phyloP scores from a whole-genome alignment of 1,284 basidiomycete species.

The Austroboletus rostrupii region DNA sequence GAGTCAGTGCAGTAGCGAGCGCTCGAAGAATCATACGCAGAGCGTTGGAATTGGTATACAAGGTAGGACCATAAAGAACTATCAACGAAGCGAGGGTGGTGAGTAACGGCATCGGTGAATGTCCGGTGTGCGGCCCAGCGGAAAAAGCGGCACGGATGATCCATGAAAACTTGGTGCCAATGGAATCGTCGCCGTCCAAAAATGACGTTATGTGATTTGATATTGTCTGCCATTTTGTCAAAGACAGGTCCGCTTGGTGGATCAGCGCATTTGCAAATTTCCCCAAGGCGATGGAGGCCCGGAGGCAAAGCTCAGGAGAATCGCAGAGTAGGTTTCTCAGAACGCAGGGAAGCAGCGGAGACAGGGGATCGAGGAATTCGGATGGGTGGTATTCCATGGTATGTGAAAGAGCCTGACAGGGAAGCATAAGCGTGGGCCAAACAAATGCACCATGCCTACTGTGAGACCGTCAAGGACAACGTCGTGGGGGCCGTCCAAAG shows the following conservation, averaged over 20 bases:
- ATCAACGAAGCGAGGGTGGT: conserved; percentile 45
- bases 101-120: conserved; percentile 35
- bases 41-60: conserved; percentile 40
- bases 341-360: conserved; percentile 35
- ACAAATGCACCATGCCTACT: conserved; percentile 25
- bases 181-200: conserved; percentile 24
- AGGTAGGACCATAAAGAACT: conserved; percentile 40
- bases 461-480: conserved; percentile 39
- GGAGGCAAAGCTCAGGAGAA: conserved; percentile 32
- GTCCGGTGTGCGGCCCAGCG: conserved; percentile 18
- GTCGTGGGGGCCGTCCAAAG: conserved; percentile 22
- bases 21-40: conserved; percentile 40
- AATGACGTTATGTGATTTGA: conserved; percentile 25
- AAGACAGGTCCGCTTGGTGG: conserved; percentile 12
- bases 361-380: conserved; percentile 33
- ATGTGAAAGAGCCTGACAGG: conserved; percentile 38
- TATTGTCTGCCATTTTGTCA: conserved; percentile 10
- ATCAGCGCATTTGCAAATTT: conserved; percentile 36
- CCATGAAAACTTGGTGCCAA: conserved; percentile 9
- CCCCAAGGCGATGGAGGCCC: conserved; percentile 38
- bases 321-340: conserved; percentile 35
- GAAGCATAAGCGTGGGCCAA: conserved; percentile 2
- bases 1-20: conserved; percentile 31
- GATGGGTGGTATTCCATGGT: conserved; percentile 33
- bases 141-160: conserved; percentile 26